phyloP scores from a whole-genome alignment of 192 early-diverging fungal species.

The Coemansia pectinata region DNA sequence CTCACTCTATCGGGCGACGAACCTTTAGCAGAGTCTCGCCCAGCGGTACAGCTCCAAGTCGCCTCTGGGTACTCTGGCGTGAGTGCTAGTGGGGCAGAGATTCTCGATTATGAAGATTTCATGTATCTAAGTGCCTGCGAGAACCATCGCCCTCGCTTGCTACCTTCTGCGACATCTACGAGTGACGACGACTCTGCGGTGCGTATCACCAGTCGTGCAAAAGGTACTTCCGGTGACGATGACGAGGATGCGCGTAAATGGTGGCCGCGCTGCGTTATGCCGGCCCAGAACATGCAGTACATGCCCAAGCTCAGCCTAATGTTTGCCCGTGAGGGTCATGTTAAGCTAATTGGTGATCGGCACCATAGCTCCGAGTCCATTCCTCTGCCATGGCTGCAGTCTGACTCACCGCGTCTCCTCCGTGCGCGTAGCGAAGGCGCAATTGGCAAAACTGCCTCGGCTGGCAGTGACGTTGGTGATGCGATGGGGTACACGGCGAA shows the following conservation, averaged over 20 bases:
- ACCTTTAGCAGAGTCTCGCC: not conserved
- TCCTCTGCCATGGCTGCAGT: not conserved
- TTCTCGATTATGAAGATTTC: conserved; percentile 36
- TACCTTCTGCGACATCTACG: not conserved
- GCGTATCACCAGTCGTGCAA: not conserved
- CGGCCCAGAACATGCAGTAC: conserved; percentile 52
- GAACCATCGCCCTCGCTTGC: not conserved
- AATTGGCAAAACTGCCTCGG: not conserved
- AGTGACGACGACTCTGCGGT: not conserved
- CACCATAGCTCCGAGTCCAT: conserved; percentile 3
- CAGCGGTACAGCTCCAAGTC: not conserved
- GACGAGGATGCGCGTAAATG: conserved; percentile 24
- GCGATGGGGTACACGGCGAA: not conserved
- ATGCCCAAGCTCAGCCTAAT: conserved; percentile 45
- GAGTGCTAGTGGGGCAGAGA: not conserved
- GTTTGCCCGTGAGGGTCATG: not conserved
- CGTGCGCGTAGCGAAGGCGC: conserved; percentile 7
- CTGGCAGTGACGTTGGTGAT: not conserved
- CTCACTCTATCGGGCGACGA: conserved; percentile 25
- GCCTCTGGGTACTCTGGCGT: not conserved
- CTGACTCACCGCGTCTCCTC: not conserved
- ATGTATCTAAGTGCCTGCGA: conserved; percentile 35
- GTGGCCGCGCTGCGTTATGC: conserved; percentile 45
- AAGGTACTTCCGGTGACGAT: not conserved
- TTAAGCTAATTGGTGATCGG: conserved; percentile 1